Conservation (phyloP, 768 basidiomycete genomes). For the Daedaleopsis nitida region DNA sequence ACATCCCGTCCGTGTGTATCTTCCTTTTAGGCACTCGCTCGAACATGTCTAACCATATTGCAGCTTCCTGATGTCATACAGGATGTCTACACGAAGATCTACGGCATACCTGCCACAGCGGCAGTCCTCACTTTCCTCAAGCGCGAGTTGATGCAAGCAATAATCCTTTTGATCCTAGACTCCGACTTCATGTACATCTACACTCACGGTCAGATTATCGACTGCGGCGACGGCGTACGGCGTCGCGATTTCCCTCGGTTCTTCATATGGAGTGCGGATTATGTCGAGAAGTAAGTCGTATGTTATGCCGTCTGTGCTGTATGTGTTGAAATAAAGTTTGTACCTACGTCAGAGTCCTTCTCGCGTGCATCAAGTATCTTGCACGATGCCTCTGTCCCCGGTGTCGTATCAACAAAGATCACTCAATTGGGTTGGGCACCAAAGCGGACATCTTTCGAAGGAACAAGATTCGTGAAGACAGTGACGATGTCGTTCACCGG, state of each 20-base stretch:
- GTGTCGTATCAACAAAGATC: constrained; percentile 35
- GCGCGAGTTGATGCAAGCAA: constrained; percentile 33
- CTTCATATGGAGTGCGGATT: constrained; percentile 26
- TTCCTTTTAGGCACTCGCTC: too few species aligned
- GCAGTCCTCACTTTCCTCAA: constrained; percentile 29
- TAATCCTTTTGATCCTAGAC: constrained; percentile 27
- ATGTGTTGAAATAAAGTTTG: background rate
- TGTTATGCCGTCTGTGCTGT: background rate
- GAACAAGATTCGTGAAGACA: constrained; percentile 10
- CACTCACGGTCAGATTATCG: constrained; percentile 27
- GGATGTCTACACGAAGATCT: too few species aligned
- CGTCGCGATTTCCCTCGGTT: constrained; percentile 28
- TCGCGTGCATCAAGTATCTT: constrained; percentile 39
- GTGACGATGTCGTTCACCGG: background rate
- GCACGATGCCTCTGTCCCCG: constrained; percentile 42
- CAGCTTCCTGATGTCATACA: too few species aligned
- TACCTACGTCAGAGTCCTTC: constrained; percentile 31
- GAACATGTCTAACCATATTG: too few species aligned
- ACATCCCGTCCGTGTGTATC: too few species aligned
- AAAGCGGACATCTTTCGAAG: background rate
- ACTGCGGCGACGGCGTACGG: constrained; percentile 27
- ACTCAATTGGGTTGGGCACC: constrained; percentile 2
- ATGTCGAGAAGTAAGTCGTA: constrained; percentile 36
- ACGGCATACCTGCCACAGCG: too few species aligned
- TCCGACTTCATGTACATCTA: constrained; percentile 26